Evolutionary conservation across 306 rosid species (phyloP).

Genomic region (Sesbania bispinosa): DNA sequence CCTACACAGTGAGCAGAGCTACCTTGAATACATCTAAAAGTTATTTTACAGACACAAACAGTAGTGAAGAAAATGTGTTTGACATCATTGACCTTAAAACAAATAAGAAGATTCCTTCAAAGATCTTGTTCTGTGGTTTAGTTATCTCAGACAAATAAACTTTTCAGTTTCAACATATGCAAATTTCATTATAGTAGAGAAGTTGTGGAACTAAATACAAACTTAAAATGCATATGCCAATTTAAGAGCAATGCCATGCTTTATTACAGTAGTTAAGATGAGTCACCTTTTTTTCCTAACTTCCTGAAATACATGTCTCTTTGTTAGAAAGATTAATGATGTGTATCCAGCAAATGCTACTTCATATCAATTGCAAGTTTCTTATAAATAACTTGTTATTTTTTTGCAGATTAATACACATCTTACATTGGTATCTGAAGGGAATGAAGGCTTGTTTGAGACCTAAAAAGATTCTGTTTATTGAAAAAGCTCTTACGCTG

Average conservation of each 20-base stretch:
- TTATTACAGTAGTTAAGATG: slow-evolving; percentile 18
- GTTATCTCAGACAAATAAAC: slow-evolving; percentile 9
- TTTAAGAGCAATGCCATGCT: not conserved
- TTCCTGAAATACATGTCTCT: not conserved
- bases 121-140: not conserved
- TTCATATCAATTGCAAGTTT: not conserved
- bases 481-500: too few species aligned
- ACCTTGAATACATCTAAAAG: too few species aligned
- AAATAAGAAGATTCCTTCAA: not conserved
- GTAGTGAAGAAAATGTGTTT: not conserved
- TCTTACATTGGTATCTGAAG: too few species aligned
- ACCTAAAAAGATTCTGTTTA: too few species aligned
- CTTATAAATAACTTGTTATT: not conserved
- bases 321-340: not conserved
- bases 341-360: not conserved
- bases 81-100: not conserved
- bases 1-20: too few species aligned
- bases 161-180: not conserved
- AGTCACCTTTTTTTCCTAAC: slow-evolving; percentile 61
- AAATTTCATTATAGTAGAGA: slow-evolving; percentile 8
- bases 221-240: not conserved
- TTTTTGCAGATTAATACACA: slow-evolving; percentile 68
- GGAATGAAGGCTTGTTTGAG: too few species aligned
- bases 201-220: slow-evolving; percentile 10
- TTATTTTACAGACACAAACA: not conserved